These are phyloP conservation scores for Cyclotella baltica DNA, from an alignment of 108 stramenopile genomes.

Conservation along the genomic window DNA sequence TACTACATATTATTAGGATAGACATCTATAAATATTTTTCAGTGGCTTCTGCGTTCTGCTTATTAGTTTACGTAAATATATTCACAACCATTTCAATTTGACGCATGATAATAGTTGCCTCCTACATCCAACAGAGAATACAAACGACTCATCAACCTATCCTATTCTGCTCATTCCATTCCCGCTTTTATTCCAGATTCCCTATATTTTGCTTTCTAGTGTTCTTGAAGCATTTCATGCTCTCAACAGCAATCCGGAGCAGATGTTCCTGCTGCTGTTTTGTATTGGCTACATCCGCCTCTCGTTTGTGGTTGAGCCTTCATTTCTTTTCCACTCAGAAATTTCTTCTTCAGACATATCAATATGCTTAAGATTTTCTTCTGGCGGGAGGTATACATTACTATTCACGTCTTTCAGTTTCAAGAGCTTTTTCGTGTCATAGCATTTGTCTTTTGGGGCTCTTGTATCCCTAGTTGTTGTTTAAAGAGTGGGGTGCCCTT, in stretches of 20 bases:
- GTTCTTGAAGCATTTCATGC: constrained; percentile 15
- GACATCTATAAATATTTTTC: too few relatives aligned
- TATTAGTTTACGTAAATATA: too few relatives aligned
- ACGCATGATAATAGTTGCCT: background rate
- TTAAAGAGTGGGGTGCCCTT: constrained; percentile 2
- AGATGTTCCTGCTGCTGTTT: constrained; percentile 4
- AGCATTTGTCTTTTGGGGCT: too few relatives aligned
- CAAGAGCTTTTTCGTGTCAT: background rate
- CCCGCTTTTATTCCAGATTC: background rate
- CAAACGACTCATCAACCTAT: constrained; percentile 5
- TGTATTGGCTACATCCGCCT: background rate
- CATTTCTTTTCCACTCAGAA: constrained; percentile 10
- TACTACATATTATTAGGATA: constrained; percentile 87
- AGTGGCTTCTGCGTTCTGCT: too few relatives aligned
- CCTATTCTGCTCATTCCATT: background rate
- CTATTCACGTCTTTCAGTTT: constrained; percentile 9
- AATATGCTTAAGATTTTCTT: background rate
- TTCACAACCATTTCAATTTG: too few relatives aligned
- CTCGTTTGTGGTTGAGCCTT: constrained; percentile 7
- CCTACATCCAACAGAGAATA: background rate
- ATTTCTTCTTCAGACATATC: background rate
- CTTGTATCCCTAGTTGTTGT: background rate
- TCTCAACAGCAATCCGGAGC: constrained; percentile 4
- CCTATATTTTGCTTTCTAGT: background rate
- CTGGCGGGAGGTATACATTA: background rate